phyloP scores from a whole-genome alignment of 192 early-diverging fungal genomes.

The Coemansia furcata region DNA sequence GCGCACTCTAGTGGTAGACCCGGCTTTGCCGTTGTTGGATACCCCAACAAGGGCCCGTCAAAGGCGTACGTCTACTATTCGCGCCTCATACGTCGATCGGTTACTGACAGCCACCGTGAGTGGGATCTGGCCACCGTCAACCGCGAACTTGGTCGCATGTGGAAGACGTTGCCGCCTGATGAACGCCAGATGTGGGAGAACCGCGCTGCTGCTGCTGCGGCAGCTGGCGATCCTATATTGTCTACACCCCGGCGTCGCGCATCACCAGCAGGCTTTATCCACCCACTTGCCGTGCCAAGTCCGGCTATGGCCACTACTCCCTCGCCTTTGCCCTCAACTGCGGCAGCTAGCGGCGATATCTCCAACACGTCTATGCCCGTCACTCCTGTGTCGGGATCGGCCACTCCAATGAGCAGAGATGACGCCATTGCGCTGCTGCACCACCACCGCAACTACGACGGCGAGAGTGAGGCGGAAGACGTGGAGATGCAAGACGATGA shows the following conservation, averaged over 20 bases:
- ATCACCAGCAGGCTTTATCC: slow-evolving; percentile 12
- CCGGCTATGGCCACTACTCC: slow-evolving; percentile 10
- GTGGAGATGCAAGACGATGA: slow-evolving; percentile 52
- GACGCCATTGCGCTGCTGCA: background rate
- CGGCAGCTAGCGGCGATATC: slow-evolving; percentile 18
- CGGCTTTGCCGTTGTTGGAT: slow-evolving; percentile 12
- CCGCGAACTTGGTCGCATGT: slow-evolving; percentile 51
- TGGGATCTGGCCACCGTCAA: slow-evolving; percentile 52
- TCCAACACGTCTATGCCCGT: slow-evolving; percentile 25
- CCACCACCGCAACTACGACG: slow-evolving; percentile 16
- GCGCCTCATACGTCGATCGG: slow-evolving; percentile 37
- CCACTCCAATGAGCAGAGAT: slow-evolving; percentile 29
- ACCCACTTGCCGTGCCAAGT: background rate
- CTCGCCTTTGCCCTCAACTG: slow-evolving; percentile 18
- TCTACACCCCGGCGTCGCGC: slow-evolving; percentile 21
- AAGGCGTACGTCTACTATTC: slow-evolving; percentile 51
- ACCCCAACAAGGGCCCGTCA: slow-evolving; percentile 52
- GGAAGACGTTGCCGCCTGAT: slow-evolving; percentile 37
- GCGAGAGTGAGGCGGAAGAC: slow-evolving; percentile 43
- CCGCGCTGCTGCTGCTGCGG: slow-evolving; percentile 20
- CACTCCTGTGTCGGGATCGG: slow-evolving; percentile 27
- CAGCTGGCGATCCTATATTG: slow-evolving; percentile 19
- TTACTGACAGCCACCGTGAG: slow-evolving; percentile 37
- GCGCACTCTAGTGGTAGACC: slow-evolving; percentile 9
- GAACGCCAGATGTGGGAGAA: slow-evolving; percentile 44